Evolutionary conservation across 371 early-diverging fungal species (phyloP), one percentile per base, ranked within the genome.

Genomic region (Rhizopus delemar): DNA sequence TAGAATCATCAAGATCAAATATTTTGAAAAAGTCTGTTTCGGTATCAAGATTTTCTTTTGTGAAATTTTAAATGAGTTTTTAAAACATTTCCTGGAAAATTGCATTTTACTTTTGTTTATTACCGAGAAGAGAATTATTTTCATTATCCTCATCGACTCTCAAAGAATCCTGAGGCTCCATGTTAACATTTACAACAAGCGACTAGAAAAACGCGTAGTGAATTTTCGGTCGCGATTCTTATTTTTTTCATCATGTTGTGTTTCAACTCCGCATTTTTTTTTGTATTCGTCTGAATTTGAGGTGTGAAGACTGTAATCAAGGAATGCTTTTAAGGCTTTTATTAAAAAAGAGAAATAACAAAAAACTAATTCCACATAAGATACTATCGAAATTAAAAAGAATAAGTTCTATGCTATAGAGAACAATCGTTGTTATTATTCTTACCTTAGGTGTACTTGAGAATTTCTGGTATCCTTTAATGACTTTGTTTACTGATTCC

Each of bases 401-500:
- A 45, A 36, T 45, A 33, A 22, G 22, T 22, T 22, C 22, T 22
- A 51, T 16, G 11, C 8, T 9, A 31, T 15, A 35, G 45, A 3
- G 51, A 8, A 45, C 33, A 13, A 50, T 39, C 15, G 15, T 34
- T 34, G 8, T 22, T n/a, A 9, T 28, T n/a, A 12, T 11, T 16
- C 41, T 59, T 70, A 75, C 79, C 87, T 93, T 95, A 59, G 97
- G 93, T 38, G 96, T 96, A 66, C 92, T 88, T 71, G 91, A 90
- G 81, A 96, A 95, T 85, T 99, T 99, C 66, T 98, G 96, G 72
- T 99, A 98, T 56, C 92, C 91, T 85, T 99, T 98, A 84, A 99
- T 98, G 60, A 99, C 99, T 85, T 99, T 99, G 81, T 98, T 95
- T 38, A 99, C 99, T n/a, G 98, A 88, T 68, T 97, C 96, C 77